Base-by-base conservation (phyloP, 495 filamentous ascomycete genomes). In the Lichenothelia convexa region DNA sequence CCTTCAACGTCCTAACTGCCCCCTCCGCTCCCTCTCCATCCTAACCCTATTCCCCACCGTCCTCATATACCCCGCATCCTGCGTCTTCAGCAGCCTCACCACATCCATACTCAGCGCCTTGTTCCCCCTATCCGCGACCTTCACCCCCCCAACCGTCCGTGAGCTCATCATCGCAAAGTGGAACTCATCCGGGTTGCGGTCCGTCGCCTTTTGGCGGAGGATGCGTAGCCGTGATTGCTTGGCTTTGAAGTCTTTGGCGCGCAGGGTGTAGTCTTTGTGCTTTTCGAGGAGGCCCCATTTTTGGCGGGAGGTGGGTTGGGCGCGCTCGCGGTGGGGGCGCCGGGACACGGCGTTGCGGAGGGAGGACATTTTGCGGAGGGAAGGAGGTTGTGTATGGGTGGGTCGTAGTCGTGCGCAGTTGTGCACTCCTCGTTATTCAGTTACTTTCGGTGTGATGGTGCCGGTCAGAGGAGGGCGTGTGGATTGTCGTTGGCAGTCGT, bases 131-230 rank as follows among this genome's bases (percentile, higher is more conserved):
- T 71, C 65, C 37, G 71, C 55, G 26, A 67, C 55, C 37, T 63
- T 64, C 44, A 68, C 65, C 4, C 79, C 77, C 13, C 73, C 65
- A 43, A 78, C 72, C 20, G 75, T 71, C 36, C 67, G 57, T 1
- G 54, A 63, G 34, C 61, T 67, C 56, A 91, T 68, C 89, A 97
- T 97, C 18, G 75, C 78, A 50, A 82, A 93, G 59, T 80, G 75
- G 63, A 95, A 97, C 57, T 93, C 85, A 71, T 97, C 89, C 27
- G 86, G 83, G 56, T 97, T 95, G 43, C 82, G 76, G 29, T 89
- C 73, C 38, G 70, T 65, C 17, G 78, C 87, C 59, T 93, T 93
- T 41, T 76, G 65, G 44, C 74, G 67, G 13, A 97, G 72, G 2
- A 70, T 66, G 51, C 78, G 76, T 30, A 94, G 64, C 20, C 76